Evolutionary conservation across 129 eudicot genomes (phyloP).

Genomic region (Centella asiatica): DNA sequence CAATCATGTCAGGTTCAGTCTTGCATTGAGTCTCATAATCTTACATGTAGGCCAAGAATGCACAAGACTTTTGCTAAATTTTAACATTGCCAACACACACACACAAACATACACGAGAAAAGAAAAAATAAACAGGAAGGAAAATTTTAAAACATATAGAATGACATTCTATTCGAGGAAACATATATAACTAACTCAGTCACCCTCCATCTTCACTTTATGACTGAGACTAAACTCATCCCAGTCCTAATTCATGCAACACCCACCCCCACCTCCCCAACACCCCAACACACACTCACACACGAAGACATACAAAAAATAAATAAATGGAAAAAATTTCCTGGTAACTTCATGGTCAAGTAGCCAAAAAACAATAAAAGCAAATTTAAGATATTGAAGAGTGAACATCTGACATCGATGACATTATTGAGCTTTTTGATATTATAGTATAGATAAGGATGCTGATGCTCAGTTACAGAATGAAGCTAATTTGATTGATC

Average conservation of each 20-base stretch:
- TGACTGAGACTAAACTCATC: neutral
- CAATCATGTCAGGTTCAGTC: conserved; percentile 12
- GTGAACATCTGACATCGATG: neutral
- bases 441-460: too few relatives aligned
- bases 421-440: neutral
- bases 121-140: neutral
- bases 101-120: neutral
- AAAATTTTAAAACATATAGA: neutral
- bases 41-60: conserved; percentile 7
- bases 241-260: neutral
- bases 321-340: too few relatives aligned
- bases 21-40: conserved; percentile 11
- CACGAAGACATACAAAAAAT: too few relatives aligned
- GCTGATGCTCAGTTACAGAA: neutral
- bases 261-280: too few relatives aligned
- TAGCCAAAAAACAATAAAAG: too few relatives aligned
- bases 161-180: neutral
- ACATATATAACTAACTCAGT: neutral
- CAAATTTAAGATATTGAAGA: neutral
- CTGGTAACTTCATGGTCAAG: too few relatives aligned
- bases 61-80: neutral
- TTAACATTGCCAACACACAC: neutral
- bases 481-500: neutral
- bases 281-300: too few relatives aligned
- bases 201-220: neutral